A percentile compares a stretch with the other conserved stretches of the same genome.
Conservation (phyloP, 805 yeast species). For the Candida peoriensis region DNA sequence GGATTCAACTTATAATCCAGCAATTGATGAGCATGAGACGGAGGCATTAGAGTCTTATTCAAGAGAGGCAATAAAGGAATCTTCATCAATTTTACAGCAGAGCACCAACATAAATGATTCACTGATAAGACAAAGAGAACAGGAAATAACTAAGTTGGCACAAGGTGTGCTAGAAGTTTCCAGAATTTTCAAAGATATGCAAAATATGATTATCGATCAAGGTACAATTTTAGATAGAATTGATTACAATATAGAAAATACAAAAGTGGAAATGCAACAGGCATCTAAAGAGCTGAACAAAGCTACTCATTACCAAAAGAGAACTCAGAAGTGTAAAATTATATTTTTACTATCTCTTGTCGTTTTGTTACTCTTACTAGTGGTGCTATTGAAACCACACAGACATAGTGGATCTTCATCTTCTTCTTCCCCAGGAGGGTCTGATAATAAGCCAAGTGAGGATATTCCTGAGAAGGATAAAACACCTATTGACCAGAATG, state of each 20-base stretch:
- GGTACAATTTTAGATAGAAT: conserved; percentile 92
- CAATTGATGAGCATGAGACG: conserved; percentile 30
- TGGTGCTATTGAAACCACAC: conserved; percentile 64
- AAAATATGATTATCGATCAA: conserved; percentile 87
- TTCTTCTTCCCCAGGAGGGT: conserved; percentile 3
- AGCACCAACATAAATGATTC: conserved; percentile 33
- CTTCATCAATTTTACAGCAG: conserved; percentile 33
- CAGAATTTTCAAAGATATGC: conserved; percentile 90
- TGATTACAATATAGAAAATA: conserved; percentile 82
- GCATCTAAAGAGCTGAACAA: conserved; percentile 74
- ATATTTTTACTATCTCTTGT: conserved; percentile 68
- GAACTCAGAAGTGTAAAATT: conserved; percentile 86
- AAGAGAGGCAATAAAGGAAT: conserved; percentile 45
- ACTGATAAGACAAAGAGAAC: conserved; percentile 67
- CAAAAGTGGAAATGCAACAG: conserved; percentile 67
- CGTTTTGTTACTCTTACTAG: conserved; percentile 64
- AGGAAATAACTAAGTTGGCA: conserved; percentile 85
- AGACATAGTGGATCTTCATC: conserved; percentile 3
- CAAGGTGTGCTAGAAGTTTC: conserved; percentile 92
- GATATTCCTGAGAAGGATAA: conserved; percentile 11
- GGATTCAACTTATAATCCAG: conserved; percentile 18
- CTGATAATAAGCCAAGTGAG: background rate
- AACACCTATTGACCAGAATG: conserved; percentile 4
- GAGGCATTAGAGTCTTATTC: conserved; percentile 47
- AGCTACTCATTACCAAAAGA: conserved; percentile 78